Percentiles rank a stretch among this genome's conserved stretches.
These are phyloP conservation scores for Acacia melanoxylon DNA, from an alignment of 306 rosid genomes.

Conservation along the genomic window DNA sequence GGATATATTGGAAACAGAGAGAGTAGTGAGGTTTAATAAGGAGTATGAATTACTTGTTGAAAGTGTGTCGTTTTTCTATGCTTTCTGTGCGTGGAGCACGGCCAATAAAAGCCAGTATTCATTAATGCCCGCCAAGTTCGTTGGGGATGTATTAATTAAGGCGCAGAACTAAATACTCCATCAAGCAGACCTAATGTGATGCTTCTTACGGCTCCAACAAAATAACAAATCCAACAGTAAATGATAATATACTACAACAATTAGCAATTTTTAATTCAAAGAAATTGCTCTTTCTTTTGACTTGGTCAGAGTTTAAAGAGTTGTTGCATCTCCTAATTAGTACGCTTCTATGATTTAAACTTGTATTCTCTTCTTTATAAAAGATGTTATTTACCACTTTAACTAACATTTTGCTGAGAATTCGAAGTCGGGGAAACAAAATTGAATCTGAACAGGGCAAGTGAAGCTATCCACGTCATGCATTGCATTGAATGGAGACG, in stretches of 20 bases:
- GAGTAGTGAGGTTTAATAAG: slow-evolving; percentile 14
- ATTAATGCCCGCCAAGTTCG: slow-evolving; percentile 50
- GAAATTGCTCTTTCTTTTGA: no score
- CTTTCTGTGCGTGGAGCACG: neutral
- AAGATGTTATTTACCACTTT: no score
- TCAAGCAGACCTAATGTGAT: neutral
- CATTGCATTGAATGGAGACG: slow-evolving; percentile 37
- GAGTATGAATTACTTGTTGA: slow-evolving; percentile 9
- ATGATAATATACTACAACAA: neutral
- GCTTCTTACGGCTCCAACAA: neutral
- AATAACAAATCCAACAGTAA: neutral
- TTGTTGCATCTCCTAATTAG: no score
- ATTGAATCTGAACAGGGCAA: neutral
- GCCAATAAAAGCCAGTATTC: slow-evolving; percentile 19
- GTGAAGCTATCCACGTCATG: neutral
- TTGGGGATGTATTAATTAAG: slow-evolving; percentile 36
- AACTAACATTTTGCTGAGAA: no score
- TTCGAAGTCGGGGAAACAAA: neutral
- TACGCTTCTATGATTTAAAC: no score
- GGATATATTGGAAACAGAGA: neutral
- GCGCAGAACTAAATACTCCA: neutral
- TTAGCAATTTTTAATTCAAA: neutral
- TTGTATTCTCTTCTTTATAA: no score
- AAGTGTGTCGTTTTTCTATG: neutral
- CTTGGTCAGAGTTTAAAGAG: no score